Percentiles rank a stretch among this genome's conserved stretches.
Conservation (phyloP, 495 filamentous ascomycete species). For the Chaetomium tenue region DNA sequence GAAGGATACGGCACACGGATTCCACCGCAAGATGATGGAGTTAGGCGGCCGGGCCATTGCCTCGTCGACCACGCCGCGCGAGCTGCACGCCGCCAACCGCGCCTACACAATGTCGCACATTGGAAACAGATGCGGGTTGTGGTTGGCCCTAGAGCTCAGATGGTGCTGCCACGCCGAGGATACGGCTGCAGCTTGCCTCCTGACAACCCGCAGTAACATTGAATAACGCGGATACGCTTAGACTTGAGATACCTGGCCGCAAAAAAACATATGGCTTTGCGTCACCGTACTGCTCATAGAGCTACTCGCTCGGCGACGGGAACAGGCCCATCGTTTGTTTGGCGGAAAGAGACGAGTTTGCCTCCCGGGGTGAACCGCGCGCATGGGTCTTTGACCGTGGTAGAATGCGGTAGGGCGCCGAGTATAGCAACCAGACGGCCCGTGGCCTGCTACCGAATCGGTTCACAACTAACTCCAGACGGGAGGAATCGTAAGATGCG, state of each 20-base stretch:
- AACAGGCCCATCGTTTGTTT: not conserved
- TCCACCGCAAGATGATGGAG: not conserved
- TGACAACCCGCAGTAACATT: not conserved
- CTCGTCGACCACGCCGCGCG: conserved; percentile 15
- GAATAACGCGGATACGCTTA: not conserved
- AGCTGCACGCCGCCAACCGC: conserved; percentile 12
- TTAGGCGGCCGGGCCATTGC: not conserved
- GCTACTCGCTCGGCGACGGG: not conserved
- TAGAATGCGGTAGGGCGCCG: conserved; percentile 31
- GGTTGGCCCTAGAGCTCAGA: conserved; percentile 18
- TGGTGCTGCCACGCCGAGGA: conserved; percentile 14
- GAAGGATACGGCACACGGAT: not conserved
- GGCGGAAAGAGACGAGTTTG: conserved; percentile 2
- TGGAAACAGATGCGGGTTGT: conserved; percentile 19
- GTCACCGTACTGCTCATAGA: not conserved
- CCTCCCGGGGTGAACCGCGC: conserved; percentile 17
- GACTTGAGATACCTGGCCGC: not conserved
- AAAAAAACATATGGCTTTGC: not conserved
- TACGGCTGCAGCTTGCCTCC: not conserved
- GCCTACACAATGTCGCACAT: conserved; percentile 27
- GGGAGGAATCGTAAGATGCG: not conserved
- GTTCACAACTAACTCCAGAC: not conserved
- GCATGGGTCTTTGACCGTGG: conserved; percentile 26
- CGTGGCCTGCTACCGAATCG: not conserved
- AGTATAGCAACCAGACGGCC: not conserved